Base-by-base conservation (phyloP, 257 asterid species). In the Penstemon davidsonii region DNA sequence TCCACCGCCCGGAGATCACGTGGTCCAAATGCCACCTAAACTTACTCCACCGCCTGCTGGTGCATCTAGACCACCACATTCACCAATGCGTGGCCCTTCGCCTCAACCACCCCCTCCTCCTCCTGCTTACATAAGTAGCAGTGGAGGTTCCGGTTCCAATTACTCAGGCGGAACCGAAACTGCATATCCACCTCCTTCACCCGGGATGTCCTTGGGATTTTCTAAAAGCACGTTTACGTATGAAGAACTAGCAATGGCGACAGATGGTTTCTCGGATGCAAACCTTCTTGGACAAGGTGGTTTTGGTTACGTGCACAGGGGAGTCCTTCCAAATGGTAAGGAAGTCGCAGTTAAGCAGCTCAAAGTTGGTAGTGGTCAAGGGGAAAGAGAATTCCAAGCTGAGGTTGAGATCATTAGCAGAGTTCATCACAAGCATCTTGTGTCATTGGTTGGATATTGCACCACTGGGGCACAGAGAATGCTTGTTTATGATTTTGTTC, bases 241-340 rank as follows among this genome's bases (percentile, higher is more conserved):
- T 8, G 99, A 93, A 64, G 99, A 93, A 54, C 77, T 93, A 76
- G 80, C 91, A 8, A 78, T 78, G 91, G 99, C 96, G 46, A 93
- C 99, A 0, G 97, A 90, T 70, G 99, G 91, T 41, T 93, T 90
- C 83, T 87, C 99, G 0, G 74, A 84, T 10, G 96, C 95, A 11
- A 93, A 88, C 82, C 92, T 93, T 69, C 92, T 93, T 4, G 97
- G 97, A 58, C 99, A 93, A 80, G 99, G 99, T 50, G 99, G 97
- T 54, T 93, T 93, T 53, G 99, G 99, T 13, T 93, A 85, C 66
- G 99, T 93, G 63, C 97, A 93, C 36, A 81, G 77, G 73, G 99
- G 99, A 43, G 70, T 93, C 47, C 91, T 93, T 60, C 92, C 97
- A 5, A 87, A 80, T 19, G 96, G 96, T 11, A 93, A 83, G 76